Conservation (phyloP, 139 green algal species). For the Gonium pectorale region DNA sequence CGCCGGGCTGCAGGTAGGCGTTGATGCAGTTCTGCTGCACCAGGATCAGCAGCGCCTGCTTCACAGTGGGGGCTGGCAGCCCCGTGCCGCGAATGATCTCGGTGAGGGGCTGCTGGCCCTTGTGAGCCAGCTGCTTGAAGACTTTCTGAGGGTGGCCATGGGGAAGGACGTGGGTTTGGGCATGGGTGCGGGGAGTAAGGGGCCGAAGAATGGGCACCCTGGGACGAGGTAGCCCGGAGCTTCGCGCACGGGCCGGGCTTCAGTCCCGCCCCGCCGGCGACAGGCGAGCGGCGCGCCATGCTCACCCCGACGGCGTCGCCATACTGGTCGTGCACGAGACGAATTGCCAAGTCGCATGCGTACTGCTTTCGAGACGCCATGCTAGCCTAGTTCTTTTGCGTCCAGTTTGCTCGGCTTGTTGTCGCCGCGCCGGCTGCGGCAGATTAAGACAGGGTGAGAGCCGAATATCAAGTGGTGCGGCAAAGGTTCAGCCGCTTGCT, state of each 20-base stretch:
- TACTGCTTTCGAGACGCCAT: constrained; percentile 40
- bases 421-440: constrained; percentile 29
- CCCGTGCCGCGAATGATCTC: constrained; percentile 45
- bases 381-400: too few species aligned
- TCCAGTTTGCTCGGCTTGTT: constrained; percentile 19
- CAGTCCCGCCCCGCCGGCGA: too few species aligned
- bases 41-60: constrained; percentile 72
- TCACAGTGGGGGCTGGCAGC: constrained; percentile 44
- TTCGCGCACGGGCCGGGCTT: too few species aligned
- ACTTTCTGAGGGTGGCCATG: constrained; percentile 18
- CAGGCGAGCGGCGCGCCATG: too few species aligned
- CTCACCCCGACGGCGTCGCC: constrained; percentile 50
- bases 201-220: background rate
- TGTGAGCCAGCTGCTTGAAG: constrained; percentile 34
- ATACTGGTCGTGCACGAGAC: constrained; percentile 55
- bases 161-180: background rate
- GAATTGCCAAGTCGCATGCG: constrained; percentile 27
- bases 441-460: too few species aligned
- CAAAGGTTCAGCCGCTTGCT: too few species aligned
- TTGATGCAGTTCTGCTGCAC: constrained; percentile 80
- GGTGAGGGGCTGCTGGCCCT: constrained; percentile 34
- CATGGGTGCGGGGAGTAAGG: background rate
- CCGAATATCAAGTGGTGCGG: too few species aligned
- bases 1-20: constrained; percentile 63
- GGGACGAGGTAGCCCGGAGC: background rate